Percentiles rank a stretch among this genome's conserved stretches.
These are phyloP conservation scores for Fusarium sp. DNA, from an alignment of 2,329 filamentous ascomycete genomes.

Conservation along the genomic window DNA sequence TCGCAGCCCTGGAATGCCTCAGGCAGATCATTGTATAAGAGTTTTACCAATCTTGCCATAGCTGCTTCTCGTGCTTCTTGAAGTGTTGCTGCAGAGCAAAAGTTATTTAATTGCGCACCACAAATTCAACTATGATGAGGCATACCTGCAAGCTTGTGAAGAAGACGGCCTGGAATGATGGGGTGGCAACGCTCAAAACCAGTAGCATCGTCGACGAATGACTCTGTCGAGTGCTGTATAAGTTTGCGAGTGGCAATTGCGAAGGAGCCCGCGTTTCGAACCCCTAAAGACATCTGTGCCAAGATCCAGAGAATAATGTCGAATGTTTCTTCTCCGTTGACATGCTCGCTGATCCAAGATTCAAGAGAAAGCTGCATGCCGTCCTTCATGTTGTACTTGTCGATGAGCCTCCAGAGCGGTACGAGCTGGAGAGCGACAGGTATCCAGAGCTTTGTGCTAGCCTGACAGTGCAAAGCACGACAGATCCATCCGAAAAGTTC, in stretches of 20 bases:
- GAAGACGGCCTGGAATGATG: background rate
- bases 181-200: fast-evolving
- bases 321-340: background rate
- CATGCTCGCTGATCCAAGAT: background rate
- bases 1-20: too few relatives aligned
- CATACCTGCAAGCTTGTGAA: constrained; percentile 3
- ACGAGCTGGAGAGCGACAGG: background rate
- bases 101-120: background rate
- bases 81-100: background rate
- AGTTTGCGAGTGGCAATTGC: background rate
- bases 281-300: background rate
- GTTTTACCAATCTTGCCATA: background rate
- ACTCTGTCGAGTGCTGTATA: fast-evolving
- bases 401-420: background rate
- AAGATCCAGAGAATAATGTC: background rate
- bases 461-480: constrained; percentile 1
- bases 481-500: background rate
- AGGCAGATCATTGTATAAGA: background rate
- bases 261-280: background rate
- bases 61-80: background rate
- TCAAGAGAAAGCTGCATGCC: constrained; percentile 5
- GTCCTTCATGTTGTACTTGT: constrained; percentile 13
- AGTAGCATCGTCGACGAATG: background rate
- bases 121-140: background rate
- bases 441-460: background rate